phyloP scores from a whole-genome alignment of 2,329 filamentous ascomycete genomes.

The Xylariaceae sp. region DNA sequence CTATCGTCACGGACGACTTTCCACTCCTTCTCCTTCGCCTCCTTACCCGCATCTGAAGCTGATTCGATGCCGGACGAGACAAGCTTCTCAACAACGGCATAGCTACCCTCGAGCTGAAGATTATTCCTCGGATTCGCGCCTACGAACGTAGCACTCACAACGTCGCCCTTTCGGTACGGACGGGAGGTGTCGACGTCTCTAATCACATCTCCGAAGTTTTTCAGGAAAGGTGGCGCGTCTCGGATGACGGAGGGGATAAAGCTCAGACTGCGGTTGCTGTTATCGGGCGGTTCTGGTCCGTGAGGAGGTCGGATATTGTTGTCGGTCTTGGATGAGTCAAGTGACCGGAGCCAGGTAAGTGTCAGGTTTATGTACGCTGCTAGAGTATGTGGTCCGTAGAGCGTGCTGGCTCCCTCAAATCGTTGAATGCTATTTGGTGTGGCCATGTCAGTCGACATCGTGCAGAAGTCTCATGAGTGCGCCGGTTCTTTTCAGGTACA shows the following conservation, averaged over 20 bases:
- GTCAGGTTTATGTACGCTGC: slow-evolving; percentile 82
- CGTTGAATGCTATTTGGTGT: slow-evolving; percentile 59
- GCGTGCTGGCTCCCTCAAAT: slow-evolving; percentile 84
- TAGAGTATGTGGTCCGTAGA: slow-evolving; percentile 81
- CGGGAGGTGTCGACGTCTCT: slow-evolving; percentile 37
- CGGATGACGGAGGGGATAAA: slow-evolving; percentile 76
- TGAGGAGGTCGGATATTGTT: slow-evolving; percentile 33
- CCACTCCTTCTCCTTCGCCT: slow-evolving; percentile 55
- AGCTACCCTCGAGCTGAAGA: slow-evolving; percentile 70
- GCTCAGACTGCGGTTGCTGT: slow-evolving; percentile 65
- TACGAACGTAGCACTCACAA: slow-evolving; percentile 64
- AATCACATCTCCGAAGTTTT: slow-evolving; percentile 63
- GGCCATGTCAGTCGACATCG: slow-evolving; percentile 22
- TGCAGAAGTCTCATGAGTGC: too few relatives aligned
- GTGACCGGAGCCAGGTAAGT: slow-evolving; percentile 60
- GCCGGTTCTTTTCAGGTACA: too few relatives aligned
- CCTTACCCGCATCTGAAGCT: slow-evolving; percentile 3
- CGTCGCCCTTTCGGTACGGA: slow-evolving; percentile 51
- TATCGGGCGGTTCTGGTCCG: slow-evolving; percentile 66
- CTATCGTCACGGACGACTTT: slow-evolving; percentile 62
- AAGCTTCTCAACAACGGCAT: slow-evolving; percentile 66
- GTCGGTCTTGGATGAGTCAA: slow-evolving; percentile 39
- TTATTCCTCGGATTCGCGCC: slow-evolving; percentile 88
- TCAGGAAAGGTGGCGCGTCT: slow-evolving; percentile 60
- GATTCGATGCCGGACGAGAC: too few relatives aligned